Percentiles rank a stretch among this genome's conserved stretches.
Evolutionary conservation across 352 stramenopile genomes (phyloP).

Genomic region (Pythium scleroteichum): DNA sequence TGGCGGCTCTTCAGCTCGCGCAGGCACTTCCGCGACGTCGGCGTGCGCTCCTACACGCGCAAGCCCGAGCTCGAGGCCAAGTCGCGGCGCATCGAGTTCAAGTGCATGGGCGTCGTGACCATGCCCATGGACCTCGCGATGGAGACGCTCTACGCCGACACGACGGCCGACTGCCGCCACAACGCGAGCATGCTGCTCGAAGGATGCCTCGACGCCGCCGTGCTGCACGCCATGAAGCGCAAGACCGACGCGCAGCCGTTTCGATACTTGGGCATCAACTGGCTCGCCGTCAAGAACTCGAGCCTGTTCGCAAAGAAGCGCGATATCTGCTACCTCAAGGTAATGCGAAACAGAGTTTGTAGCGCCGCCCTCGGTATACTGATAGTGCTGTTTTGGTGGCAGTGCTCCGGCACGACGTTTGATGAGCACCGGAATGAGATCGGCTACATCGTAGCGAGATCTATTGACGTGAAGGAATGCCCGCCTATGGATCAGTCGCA

Average conservation of each 20-base stretch:
- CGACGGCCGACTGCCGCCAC: slow-evolving; percentile 53
- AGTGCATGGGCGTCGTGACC: slow-evolving; percentile 57
- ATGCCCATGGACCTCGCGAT: slow-evolving; percentile 53
- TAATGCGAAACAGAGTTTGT: no score
- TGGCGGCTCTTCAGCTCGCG: slow-evolving; percentile 76
- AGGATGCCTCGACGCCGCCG: slow-evolving; percentile 56
- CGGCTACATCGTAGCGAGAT: slow-evolving; percentile 60
- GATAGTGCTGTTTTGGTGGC: background rate
- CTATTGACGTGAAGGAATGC: slow-evolving; percentile 58
- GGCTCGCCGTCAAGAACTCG: slow-evolving; percentile 43
- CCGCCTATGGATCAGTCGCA: slow-evolving; percentile 47
- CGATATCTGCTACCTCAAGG: slow-evolving; percentile 60
- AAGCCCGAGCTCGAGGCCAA: slow-evolving; percentile 41
- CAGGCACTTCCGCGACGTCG: slow-evolving; percentile 63
- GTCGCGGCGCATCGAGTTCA: slow-evolving; percentile 54
- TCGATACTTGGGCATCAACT: slow-evolving; percentile 72
- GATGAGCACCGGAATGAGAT: slow-evolving; percentile 48
- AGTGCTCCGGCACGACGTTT: slow-evolving; percentile 50
- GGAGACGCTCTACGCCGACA: slow-evolving; percentile 61
- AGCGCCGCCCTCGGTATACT: no score
- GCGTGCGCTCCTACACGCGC: slow-evolving; percentile 60
- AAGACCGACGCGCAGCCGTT: slow-evolving; percentile 41
- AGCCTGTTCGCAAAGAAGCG: slow-evolving; percentile 62
- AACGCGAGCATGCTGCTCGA: slow-evolving; percentile 60
- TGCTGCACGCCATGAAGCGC: slow-evolving; percentile 53